Evolutionary conservation across 306 rosid species (phyloP).

Genomic region (Vigna nakashimae): DNA sequence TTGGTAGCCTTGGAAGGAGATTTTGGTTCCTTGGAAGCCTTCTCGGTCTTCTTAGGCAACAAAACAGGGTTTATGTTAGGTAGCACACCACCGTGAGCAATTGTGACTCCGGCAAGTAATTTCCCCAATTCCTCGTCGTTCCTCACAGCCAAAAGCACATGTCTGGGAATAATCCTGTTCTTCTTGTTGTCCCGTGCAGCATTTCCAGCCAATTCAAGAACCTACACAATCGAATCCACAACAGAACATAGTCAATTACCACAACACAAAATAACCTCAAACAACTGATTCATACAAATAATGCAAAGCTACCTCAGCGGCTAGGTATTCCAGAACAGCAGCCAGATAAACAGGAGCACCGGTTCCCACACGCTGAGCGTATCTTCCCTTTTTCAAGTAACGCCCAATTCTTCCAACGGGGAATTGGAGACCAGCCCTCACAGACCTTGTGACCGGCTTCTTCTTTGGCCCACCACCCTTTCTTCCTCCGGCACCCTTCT

Average conservation of each 20-base stretch:
- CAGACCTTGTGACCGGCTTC: constrained; percentile 66
- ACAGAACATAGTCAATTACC: neutral
- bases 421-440: constrained; percentile 76
- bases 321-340: constrained; percentile 77
- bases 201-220: constrained; percentile 90
- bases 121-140: constrained; percentile 90
- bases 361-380: constrained; percentile 63
- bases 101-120: constrained; percentile 81
- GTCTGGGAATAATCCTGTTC: constrained; percentile 80
- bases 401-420: constrained; percentile 80
- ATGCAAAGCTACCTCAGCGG: constrained; percentile 60
- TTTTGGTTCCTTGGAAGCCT: constrained; percentile 59
- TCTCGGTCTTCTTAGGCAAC: constrained; percentile 69
- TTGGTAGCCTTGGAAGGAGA: constrained; percentile 73
- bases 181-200: constrained; percentile 93
- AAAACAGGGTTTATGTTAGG: constrained; percentile 85
- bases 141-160: constrained; percentile 76
- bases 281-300: neutral
- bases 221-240: constrained; percentile 44
- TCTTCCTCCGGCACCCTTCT: constrained; percentile 68
- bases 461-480: constrained; percentile 63
- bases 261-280: neutral
- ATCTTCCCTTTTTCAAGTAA: constrained; percentile 69
- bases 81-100: constrained; percentile 87
- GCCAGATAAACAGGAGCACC: constrained; percentile 76